These are phyloP conservation scores for Acanthamoeba culbertsoni DNA, from an alignment of 208 protist species.

Conservation along the genomic window DNA sequence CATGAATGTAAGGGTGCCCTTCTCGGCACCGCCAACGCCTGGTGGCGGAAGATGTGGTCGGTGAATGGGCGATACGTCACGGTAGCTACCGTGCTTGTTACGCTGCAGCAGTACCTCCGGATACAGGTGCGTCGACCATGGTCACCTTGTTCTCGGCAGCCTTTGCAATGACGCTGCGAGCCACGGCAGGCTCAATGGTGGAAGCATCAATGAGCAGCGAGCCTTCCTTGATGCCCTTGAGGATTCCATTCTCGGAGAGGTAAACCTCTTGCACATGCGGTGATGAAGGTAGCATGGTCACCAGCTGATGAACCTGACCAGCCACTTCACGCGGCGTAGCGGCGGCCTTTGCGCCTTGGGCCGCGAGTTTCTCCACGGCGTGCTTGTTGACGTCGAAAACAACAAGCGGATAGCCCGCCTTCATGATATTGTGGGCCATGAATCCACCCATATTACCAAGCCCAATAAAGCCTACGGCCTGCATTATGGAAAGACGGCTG, in stretches of 20 bases:
- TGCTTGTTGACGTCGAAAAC: slow-evolving; percentile 77
- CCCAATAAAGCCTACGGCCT: slow-evolving; percentile 84
- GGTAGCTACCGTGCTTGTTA: neutral
- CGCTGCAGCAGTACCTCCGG: slow-evolving; percentile 72
- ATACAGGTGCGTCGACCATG: slow-evolving; percentile 88
- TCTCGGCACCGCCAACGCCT: slow-evolving; percentile 83
- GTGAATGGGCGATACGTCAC: neutral
- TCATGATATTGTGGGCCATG: slow-evolving; percentile 80
- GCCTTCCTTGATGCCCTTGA: slow-evolving; percentile 59
- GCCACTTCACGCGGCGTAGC: slow-evolving; percentile 60
- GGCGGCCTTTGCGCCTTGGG: neutral
- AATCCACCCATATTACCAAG: slow-evolving; percentile 85
- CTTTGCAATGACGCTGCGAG: slow-evolving; percentile 61
- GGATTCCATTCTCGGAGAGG: slow-evolving; percentile 59
- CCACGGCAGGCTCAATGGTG: slow-evolving; percentile 83
- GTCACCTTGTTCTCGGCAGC: slow-evolving; percentile 43
- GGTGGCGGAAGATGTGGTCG: neutral
- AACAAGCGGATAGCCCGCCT: slow-evolving; percentile 73
- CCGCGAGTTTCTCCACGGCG: neutral
- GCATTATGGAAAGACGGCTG: neutral
- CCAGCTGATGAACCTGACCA: slow-evolving; percentile 72
- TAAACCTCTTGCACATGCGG: slow-evolving; percentile 8
- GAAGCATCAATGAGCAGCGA: slow-evolving; percentile 84
- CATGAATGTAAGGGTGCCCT: slow-evolving; percentile 90
- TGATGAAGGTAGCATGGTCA: slow-evolving; percentile 88